phyloP scores from a whole-genome alignment of 2,329 filamentous ascomycete species.

The Penicillium sp. region DNA sequence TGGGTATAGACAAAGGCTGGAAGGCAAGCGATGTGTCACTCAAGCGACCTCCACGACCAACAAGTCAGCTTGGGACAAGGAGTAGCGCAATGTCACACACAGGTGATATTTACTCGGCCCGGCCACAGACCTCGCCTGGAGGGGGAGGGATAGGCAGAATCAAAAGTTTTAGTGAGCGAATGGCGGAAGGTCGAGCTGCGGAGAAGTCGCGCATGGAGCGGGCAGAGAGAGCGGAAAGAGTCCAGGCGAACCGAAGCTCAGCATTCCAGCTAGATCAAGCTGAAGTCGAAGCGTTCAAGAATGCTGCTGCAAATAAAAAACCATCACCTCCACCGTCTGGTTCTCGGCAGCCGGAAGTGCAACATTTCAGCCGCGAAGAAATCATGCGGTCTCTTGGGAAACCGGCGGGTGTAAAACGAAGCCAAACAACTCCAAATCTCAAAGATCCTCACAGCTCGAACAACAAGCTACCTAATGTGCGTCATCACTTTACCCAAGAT shows the following conservation, averaged over 20 bases:
- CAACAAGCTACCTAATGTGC: conserved; percentile 14
- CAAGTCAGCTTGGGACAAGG: conserved; percentile 34
- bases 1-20: conserved; percentile 90
- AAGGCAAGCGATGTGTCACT: conserved; percentile 82
- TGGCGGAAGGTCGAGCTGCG: conserved; percentile 67
- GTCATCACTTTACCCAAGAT: conserved; percentile 7
- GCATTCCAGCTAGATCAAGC: conserved; percentile 48
- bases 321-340: conserved; percentile 46
- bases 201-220: conserved; percentile 45
- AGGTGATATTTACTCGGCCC: conserved; percentile 25
- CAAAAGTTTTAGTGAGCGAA: conserved; percentile 81
- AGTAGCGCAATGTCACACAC: conserved; percentile 31
- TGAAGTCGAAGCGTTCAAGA: conserved; percentile 49
- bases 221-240: conserved; percentile 41
- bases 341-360: conserved; percentile 52
- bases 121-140: conserved; percentile 31
- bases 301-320: conserved; percentile 39
- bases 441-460: conserved; percentile 17
- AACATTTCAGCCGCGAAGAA: conserved; percentile 67
- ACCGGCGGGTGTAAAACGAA: conserved; percentile 36
- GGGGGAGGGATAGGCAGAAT: conserved; percentile 32
- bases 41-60: conserved; percentile 63
- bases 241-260: conserved; percentile 46
- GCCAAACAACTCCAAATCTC: conserved; percentile 38
- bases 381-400: conserved; percentile 49